These are phyloP conservation scores for Fraxinus quadrangulata DNA, from an alignment of 257 asterid genomes.

Conservation along the genomic window DNA sequence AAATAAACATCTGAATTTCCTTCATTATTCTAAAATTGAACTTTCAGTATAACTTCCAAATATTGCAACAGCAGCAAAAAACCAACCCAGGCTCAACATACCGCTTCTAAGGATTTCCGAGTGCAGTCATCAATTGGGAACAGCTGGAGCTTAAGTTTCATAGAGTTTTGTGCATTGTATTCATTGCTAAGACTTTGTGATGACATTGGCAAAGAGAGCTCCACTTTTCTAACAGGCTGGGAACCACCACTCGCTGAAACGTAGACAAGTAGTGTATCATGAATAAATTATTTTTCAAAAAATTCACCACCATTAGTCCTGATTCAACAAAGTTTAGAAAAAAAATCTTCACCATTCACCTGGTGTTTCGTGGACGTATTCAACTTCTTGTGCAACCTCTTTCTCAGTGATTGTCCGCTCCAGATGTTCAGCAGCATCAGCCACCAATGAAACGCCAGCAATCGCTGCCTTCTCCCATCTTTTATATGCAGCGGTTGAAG, in stretches of 20 bases:
- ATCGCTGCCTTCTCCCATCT: slow-evolving; percentile 99
- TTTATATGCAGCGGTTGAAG: slow-evolving; percentile 82
- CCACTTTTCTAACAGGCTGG: slow-evolving; percentile 55
- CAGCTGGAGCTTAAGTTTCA: slow-evolving; percentile 89
- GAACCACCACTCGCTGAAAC: slow-evolving; percentile 54
- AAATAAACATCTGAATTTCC: neutral
- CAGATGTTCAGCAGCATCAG: slow-evolving; percentile 99
- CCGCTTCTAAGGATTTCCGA: slow-evolving; percentile 87
- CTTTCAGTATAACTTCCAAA: slow-evolving; percentile 15
- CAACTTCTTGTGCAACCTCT: slow-evolving; percentile 37
- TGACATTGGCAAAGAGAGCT: slow-evolving; percentile 36
- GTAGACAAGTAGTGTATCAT: slow-evolving; percentile 23
- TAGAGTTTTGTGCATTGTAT: slow-evolving; percentile 46
- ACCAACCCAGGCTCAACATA: slow-evolving; percentile 29
- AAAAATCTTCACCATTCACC: slow-evolving; percentile 39
- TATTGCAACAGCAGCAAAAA: neutral
- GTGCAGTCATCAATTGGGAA: slow-evolving; percentile 90
- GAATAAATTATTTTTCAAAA: slow-evolving; percentile 23
- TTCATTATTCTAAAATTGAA: slow-evolving; percentile 14
- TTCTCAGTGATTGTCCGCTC: slow-evolving; percentile 73
- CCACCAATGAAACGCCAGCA: slow-evolving; percentile 98
- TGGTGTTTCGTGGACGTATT: slow-evolving; percentile 46
- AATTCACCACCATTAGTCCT: slow-evolving; percentile 18
- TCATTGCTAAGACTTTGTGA: slow-evolving; percentile 41
- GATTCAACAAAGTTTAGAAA: slow-evolving; percentile 11